These are phyloP conservation scores for Jamesozyma rosinii DNA, from an alignment of 805 yeast genomes.

Conservation along the genomic window DNA sequence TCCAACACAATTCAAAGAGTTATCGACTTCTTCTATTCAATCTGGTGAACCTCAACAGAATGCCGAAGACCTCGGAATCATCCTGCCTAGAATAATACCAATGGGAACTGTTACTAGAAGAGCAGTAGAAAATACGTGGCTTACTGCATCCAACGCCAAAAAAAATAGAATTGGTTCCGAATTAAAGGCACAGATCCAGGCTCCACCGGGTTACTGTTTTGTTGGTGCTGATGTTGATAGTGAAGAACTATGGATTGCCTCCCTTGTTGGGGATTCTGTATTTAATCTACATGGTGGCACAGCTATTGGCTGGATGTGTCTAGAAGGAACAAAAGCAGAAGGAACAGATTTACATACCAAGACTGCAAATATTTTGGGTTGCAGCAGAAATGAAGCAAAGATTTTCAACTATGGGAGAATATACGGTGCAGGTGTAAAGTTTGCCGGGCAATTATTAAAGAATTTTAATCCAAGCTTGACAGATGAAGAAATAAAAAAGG, in stretches of 20 bases:
- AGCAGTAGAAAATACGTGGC: conserved; percentile 96
- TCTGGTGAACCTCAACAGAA: background rate
- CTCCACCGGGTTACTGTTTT: conserved; percentile 82
- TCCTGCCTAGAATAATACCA: conserved; percentile 72
- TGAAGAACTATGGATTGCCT: conserved; percentile 97
- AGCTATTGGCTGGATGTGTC: conserved; percentile 97
- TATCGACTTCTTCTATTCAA: background rate
- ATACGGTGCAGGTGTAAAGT: conserved; percentile 93
- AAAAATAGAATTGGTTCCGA: conserved; percentile 82
- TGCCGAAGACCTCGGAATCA: conserved; percentile 46
- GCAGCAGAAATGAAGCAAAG: conserved; percentile 85
- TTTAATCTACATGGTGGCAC: conserved; percentile 90
- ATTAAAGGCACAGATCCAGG: conserved; percentile 72
- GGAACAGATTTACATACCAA: conserved; percentile 94
- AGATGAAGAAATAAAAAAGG: conserved; percentile 54
- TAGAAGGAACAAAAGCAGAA: conserved; percentile 85
- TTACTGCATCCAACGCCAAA: conserved; percentile 94
- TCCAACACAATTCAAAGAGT: conserved; percentile 16
- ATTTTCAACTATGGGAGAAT: conserved; percentile 94
- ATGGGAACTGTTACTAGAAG: conserved; percentile 97
- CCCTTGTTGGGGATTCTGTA: conserved; percentile 84
- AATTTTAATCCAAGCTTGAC: conserved; percentile 68
- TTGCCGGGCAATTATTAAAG: conserved; percentile 74
- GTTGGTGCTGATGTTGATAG: conserved; percentile 99
- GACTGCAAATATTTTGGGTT: conserved; percentile 83